Evolutionary conservation across 129 eudicot genomes (phyloP).

Genomic region (Saposhnikovia divaricata): DNA sequence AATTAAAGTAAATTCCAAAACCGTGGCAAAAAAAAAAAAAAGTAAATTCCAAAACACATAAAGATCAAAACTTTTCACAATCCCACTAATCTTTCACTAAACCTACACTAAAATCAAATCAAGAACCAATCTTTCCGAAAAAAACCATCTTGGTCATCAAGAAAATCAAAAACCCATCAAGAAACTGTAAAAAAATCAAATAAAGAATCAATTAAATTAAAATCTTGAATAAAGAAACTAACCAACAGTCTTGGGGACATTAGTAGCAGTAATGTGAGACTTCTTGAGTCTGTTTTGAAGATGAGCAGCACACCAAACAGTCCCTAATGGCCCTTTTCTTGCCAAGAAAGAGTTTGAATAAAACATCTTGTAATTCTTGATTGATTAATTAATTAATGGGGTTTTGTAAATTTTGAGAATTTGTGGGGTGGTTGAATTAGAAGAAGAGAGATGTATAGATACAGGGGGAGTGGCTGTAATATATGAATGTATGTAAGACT

Average conservation of each 20-base stretch:
- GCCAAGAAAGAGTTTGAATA: conserved; percentile 88
- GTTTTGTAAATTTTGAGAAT: background rate
- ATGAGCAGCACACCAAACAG: conserved; percentile 96
- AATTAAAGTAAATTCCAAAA: background rate
- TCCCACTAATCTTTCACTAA: background rate
- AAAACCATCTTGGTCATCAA: background rate
- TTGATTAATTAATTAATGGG: background rate
- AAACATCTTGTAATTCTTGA: conserved; percentile 39
- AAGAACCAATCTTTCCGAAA: background rate
- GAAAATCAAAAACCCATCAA: background rate
- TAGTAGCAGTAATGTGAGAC: conserved; percentile 55
- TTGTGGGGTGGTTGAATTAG: background rate
- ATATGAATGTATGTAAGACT: background rate
- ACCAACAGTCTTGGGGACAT: conserved; percentile 87
- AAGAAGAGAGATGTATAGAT: background rate
- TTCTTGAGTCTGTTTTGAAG: conserved; percentile 72
- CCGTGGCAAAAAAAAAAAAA: no score
- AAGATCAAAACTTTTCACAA: background rate
- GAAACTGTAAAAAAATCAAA: background rate
- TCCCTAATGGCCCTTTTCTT: conserved; percentile 79
- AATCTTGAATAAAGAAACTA: background rate
- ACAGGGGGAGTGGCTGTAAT: background rate
- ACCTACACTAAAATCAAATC: background rate
- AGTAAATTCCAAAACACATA: background rate
- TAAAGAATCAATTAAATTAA: background rate